These are phyloP conservation scores for Volutella citrinella DNA, from an alignment of 2,329 filamentous ascomycete species.

Conservation along the genomic window DNA sequence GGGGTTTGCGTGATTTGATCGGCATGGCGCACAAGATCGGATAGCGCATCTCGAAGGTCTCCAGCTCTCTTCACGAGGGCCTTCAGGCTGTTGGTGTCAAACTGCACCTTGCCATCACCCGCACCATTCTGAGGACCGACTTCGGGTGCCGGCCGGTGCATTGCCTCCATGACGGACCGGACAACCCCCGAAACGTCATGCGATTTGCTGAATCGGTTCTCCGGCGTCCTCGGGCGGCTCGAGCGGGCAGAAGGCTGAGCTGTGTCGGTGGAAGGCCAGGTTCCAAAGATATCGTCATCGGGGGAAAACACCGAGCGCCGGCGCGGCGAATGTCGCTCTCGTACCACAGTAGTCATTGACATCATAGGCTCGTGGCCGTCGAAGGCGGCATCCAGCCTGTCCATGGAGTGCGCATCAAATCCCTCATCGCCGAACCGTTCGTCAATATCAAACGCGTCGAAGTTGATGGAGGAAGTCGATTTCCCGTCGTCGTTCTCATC, in stretches of 20 bases:
- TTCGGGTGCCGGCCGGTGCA: slow-evolving; percentile 51
- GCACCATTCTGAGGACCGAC: slow-evolving; percentile 29
- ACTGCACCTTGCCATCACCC: slow-evolving; percentile 51
- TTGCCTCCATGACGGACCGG: slow-evolving; percentile 61
- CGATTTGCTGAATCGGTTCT: slow-evolving; percentile 30
- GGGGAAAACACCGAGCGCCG: slow-evolving; percentile 62
- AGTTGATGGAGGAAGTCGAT: slow-evolving; percentile 37
- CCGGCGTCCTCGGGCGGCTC: slow-evolving; percentile 40
- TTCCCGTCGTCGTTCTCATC: slow-evolving; percentile 34
- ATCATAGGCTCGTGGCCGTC: slow-evolving; percentile 41
- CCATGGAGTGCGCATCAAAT: slow-evolving; percentile 44
- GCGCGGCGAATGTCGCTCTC: slow-evolving; percentile 50
- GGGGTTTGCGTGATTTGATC: slow-evolving; percentile 59
- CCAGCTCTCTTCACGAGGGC: slow-evolving; percentile 62
- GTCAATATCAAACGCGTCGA: slow-evolving; percentile 39
- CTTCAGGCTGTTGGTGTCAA: slow-evolving; percentile 67
- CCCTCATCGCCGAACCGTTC: slow-evolving; percentile 45
- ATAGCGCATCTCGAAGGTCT: slow-evolving; percentile 56
- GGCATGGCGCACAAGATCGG: slow-evolving; percentile 56
- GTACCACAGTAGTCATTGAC: slow-evolving; percentile 50
- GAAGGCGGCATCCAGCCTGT: slow-evolving; percentile 41
- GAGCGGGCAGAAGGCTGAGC: slow-evolving; percentile 33
- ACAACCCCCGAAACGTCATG: slow-evolving; percentile 49
- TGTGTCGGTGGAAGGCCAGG: slow-evolving; percentile 43
- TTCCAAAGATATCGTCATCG: slow-evolving; percentile 65